Conservation (phyloP, 139 green algal genomes). For the Chlamydomonas eustigma region DNA sequence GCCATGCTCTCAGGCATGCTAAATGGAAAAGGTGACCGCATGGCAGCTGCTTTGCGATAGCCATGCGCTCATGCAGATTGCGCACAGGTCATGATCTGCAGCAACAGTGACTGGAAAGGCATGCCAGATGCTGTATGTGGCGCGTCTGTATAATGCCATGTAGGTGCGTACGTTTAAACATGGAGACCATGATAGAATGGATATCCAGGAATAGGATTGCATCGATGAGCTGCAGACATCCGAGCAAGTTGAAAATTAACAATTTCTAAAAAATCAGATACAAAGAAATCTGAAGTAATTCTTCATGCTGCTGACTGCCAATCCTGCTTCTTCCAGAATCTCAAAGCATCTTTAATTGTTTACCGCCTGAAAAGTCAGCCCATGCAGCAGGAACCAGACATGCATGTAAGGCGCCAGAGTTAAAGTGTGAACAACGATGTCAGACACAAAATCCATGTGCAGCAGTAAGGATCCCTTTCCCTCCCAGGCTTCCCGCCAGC, state of each 20-base stretch:
- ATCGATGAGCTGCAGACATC: conserved; percentile 32
- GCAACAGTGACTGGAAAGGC: conserved; percentile 41
- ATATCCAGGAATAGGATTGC: conserved; percentile 52
- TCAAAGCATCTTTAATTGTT: background rate
- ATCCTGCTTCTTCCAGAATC: no score
- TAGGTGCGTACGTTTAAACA: conserved; percentile 13
- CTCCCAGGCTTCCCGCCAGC: conserved; percentile 1
- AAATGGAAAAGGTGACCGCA: conserved; percentile 49
- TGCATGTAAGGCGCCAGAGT: conserved; percentile 44
- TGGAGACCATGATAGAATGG: conserved; percentile 23
- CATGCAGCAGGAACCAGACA: conserved; percentile 51
- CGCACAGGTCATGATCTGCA: conserved; percentile 23
- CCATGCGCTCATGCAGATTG: conserved; percentile 43
- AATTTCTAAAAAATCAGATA: no score
- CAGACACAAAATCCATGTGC: conserved; percentile 29
- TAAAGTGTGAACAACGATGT: conserved; percentile 33
- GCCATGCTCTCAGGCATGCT: conserved; percentile 54
- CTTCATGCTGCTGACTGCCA: no score
- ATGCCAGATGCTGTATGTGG: conserved; percentile 41
- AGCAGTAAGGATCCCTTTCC: background rate
- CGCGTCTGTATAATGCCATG: conserved; percentile 29
- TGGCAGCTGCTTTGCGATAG: conserved; percentile 32
- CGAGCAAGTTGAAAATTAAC: no score
- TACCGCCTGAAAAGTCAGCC: conserved; percentile 34
- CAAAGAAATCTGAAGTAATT: no score